A percentile compares a stretch with the other conserved stretches of the same genome.
Evolutionary conservation across 805 yeast genomes (phyloP).

Genomic region (Starmerella riodocensis): DNA sequence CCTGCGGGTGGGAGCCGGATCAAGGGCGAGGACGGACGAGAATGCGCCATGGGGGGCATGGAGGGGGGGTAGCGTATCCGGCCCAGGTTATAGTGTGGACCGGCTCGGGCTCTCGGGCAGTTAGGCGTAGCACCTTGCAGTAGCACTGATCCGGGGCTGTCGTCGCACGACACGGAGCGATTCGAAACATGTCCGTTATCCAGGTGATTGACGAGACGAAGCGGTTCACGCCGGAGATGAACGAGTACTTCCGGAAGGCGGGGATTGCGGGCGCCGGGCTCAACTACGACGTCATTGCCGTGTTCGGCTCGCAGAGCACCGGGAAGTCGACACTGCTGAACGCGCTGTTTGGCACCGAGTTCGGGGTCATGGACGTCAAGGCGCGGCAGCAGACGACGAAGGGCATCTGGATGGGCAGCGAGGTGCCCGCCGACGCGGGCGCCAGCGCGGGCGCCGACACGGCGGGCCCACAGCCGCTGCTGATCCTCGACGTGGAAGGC

Average conservation of each 20-base stretch:
- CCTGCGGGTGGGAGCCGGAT: no score
- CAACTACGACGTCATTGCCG: conserved; percentile 81
- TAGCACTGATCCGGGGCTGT: no score
- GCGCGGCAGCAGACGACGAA: conserved; percentile 78
- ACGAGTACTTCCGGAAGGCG: conserved; percentile 24
- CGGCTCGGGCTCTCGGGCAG: no score
- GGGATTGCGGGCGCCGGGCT: conserved; percentile 35
- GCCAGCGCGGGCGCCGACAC: background rate
- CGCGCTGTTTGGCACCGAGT: conserved; percentile 68
- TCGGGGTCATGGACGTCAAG: conserved; percentile 85
- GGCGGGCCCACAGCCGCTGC: conserved; percentile 10
- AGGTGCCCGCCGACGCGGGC: conserved; percentile 20
- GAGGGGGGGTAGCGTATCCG: no score
- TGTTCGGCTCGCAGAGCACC: conserved; percentile 93
- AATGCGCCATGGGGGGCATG: no score
- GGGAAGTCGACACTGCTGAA: conserved; percentile 91
- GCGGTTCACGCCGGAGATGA: conserved; percentile 33
- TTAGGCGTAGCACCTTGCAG: no score
- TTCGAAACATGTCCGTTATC: conserved; percentile 18
- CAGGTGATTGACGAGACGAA: conserved; percentile 55
- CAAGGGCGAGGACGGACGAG: no score
- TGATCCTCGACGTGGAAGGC: conserved; percentile 94
- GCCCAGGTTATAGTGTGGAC: no score
- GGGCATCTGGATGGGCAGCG: conserved; percentile 65
- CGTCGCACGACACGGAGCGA: no score